Evolutionary conservation across 2,329 filamentous ascomycete species (phyloP).

Genomic region (Aspergillus transmontanensis): DNA sequence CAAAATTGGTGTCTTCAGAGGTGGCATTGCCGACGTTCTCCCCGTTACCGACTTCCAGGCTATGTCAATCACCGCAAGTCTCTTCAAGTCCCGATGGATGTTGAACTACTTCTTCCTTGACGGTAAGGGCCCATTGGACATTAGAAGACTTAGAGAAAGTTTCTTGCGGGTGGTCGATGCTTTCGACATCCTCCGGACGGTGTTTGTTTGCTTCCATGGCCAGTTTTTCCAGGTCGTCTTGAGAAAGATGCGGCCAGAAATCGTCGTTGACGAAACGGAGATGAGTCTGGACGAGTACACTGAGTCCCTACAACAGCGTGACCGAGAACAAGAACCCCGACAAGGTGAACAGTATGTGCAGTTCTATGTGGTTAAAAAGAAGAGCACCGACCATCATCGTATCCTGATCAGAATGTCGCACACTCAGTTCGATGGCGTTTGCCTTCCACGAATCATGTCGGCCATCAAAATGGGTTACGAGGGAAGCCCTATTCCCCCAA

Average conservation of each 20-base stretch:
- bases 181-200: constrained; percentile 68
- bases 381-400: constrained; percentile 48
- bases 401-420: constrained; percentile 65
- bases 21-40: constrained; percentile 58
- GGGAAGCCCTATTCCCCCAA: constrained; percentile 41
- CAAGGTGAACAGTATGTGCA: constrained; percentile 64
- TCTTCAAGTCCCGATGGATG: constrained; percentile 45
- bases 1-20: constrained; percentile 54
- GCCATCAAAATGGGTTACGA: constrained; percentile 61
- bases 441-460: constrained; percentile 62
- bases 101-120: constrained; percentile 62
- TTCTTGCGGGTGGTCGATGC: constrained; percentile 56
- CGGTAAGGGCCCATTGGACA: constrained; percentile 46
- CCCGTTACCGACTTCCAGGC: constrained; percentile 56
- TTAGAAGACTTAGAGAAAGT: constrained; percentile 48
- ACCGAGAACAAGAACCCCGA: constrained; percentile 58
- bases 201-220: constrained; percentile 59
- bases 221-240: constrained; percentile 62
- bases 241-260: constrained; percentile 53
- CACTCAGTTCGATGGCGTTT: constrained; percentile 71
- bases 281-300: constrained; percentile 55
- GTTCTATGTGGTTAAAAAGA: constrained; percentile 57
- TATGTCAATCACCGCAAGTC: constrained; percentile 38
- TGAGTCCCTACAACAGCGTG: constrained; percentile 56
- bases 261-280: constrained; percentile 58